These are phyloP conservation scores for Yamadazyma triangularis DNA, from an alignment of 1,139 yeast species.

Conservation along the genomic window DNA sequence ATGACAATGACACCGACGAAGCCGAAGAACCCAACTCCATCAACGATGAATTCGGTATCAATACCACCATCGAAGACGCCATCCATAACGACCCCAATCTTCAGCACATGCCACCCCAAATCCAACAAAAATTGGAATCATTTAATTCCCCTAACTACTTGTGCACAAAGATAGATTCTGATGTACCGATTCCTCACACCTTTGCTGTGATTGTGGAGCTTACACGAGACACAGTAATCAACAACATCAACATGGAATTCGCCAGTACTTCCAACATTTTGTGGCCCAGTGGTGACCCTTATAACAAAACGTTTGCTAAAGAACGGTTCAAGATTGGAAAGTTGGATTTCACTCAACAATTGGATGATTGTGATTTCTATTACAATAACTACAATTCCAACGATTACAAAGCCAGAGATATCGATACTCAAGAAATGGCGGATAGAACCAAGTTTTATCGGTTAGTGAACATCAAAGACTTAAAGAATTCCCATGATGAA, in stretches of 20 bases:
- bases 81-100: constrained; percentile 4
- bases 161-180: constrained; percentile 37
- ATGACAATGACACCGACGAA: constrained; percentile 3
- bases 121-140: constrained; percentile 14
- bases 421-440: constrained; percentile 33
- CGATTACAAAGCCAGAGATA: constrained; percentile 24
- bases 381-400: constrained; percentile 35
- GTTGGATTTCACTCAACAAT: constrained; percentile 42
- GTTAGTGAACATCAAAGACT: constrained; percentile 19
- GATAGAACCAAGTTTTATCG: constrained; percentile 33
- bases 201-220: constrained; percentile 43
- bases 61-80: no score
- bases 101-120: constrained; percentile 10
- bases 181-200: constrained; percentile 42
- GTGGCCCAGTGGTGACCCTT: constrained; percentile 58
- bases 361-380: constrained; percentile 45
- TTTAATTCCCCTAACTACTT: constrained; percentile 38
- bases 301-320: constrained; percentile 33
- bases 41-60: constrained; percentile 5
- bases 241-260: constrained; percentile 29
- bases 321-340: constrained; percentile 50
- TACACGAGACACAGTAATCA: constrained; percentile 27
- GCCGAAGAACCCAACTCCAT: constrained; percentile 3
- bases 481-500: constrained; percentile 5
- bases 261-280: constrained; percentile 31